These are phyloP conservation scores for Monascus ruber DNA, from an alignment of 2,329 filamentous ascomycete genomes.

Conservation along the genomic window DNA sequence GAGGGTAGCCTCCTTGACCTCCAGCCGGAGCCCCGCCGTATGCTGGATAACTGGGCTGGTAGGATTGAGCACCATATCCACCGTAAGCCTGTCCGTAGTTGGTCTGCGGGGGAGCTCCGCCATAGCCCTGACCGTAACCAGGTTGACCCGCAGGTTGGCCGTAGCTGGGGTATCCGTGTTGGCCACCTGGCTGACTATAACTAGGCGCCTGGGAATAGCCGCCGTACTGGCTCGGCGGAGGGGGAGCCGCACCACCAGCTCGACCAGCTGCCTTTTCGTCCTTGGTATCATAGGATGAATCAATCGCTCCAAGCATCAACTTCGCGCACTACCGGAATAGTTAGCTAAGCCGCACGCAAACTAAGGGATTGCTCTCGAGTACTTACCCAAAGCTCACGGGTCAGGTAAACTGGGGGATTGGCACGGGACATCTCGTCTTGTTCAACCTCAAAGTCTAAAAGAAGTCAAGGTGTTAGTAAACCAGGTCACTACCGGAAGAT, in stretches of 20 bases:
- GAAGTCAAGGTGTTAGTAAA: constrained; percentile 7
- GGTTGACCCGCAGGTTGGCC: neutral
- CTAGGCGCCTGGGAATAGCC: constrained; percentile 4
- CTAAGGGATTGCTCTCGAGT: neutral
- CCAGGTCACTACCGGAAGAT: neutral
- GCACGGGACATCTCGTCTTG: constrained; percentile 54
- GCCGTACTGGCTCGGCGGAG: constrained; percentile 11
- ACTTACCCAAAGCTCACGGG: constrained; percentile 51
- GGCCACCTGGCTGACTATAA: constrained; percentile 1
- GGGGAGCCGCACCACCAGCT: constrained; percentile 13
- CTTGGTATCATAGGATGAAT: constrained; percentile 53
- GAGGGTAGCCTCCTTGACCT: constrained; percentile 3
- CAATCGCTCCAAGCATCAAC: constrained; percentile 56
- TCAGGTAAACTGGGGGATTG: constrained; percentile 50
- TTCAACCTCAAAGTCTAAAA: constrained; percentile 54
- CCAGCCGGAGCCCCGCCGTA: constrained; percentile 1
- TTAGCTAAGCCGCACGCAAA: constrained; percentile 4
- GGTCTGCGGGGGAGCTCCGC: constrained; percentile 1
- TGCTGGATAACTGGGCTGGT: constrained; percentile 1
- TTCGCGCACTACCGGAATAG: constrained; percentile 41
- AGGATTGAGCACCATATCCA: constrained; percentile 2
- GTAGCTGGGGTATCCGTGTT: neutral
- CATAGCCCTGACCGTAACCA: constrained; percentile 1
- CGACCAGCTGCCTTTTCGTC: constrained; percentile 45
- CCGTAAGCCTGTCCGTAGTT: neutral